phyloP scores from a whole-genome alignment of 225 moss, liverwort and hornwort species.

The Neckera pumila region DNA sequence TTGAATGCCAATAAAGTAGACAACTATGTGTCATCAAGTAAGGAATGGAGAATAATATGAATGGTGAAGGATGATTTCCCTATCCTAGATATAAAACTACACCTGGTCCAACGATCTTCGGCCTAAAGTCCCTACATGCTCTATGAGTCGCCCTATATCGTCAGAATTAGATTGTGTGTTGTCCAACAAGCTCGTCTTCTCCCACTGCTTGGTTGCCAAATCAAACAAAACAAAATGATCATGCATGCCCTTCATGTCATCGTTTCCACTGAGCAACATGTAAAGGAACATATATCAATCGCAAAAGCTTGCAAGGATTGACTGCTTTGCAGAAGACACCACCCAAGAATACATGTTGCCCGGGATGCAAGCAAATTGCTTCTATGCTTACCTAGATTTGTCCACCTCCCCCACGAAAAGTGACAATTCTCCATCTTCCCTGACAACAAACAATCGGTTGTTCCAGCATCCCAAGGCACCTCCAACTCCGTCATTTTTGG shows the following conservation, averaged over 20 bases:
- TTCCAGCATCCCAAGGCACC: neutral
- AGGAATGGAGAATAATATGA: neutral
- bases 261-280: neutral
- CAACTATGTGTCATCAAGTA: neutral
- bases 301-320: neutral
- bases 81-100: neutral
- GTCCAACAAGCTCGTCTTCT: neutral
- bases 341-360: neutral
- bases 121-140: neutral
- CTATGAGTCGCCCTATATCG: neutral
- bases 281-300: neutral
- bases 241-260: too few relatives aligned
- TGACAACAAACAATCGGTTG: neutral
- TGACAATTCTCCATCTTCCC: neutral
- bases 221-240: neutral
- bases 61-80: neutral
- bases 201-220: neutral
- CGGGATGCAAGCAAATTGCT: neutral
- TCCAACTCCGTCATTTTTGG: neutral
- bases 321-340: neutral
- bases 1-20: neutral
- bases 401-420: neutral
- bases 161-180: neutral
- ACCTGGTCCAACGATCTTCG: neutral
- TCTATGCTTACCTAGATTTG: neutral